Base-by-base conservation (phyloP, 83 land plant genomes). In the Diphasiastrum complanatum region DNA sequence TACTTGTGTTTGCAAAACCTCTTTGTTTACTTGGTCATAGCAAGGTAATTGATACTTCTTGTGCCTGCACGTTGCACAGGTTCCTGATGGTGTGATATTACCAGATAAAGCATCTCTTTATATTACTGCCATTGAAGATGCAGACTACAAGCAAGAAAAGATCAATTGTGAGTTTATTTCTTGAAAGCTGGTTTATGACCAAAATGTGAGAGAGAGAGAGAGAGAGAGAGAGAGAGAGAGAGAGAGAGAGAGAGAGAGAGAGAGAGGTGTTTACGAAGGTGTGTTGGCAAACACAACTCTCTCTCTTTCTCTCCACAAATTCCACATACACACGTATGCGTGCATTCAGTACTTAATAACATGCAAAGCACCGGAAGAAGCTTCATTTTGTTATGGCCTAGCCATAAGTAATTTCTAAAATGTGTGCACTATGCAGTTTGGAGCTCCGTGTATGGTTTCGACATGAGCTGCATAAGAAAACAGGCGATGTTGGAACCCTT, bases 381-480 rank as follows among this genome's bases (percentile, higher is more conserved):
- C n/a, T n/a, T n/a, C n/a, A n/a, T n/a, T n/a, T n/a, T n/a, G n/a
- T n/a, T n/a, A n/a, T n/a, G n/a, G n/a, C n/a, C n/a, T n/a, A n/a
- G n/a, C n/a, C n/a, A 4, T 48, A 48, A 5, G 18, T 48, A 18
- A 18, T 4, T 18, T 48, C 18, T 48, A 48, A 18, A 5, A 6
- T 48, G 51, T 48, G 23, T 66, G n/a, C 35, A 5, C 16, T 43
- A 47, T 63, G 51, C 77, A 92, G 96, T 89, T 61, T 93, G 99
- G 99, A 81, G 83, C 45, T 67, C 67, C 62, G 99, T 93, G 2
- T 93, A 93, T 68, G 96, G 99, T 28, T 93, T 93, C 66, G 89
- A 93, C 78, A 93, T 93, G 99, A 85, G 96, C 60, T 85, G 91
- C 80, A 85, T 93, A 30, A 89, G 68, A 77, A 89, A 85, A 74